Conservation (phyloP, 768 basidiomycete genomes). For the Fomitopsis serialis region DNA sequence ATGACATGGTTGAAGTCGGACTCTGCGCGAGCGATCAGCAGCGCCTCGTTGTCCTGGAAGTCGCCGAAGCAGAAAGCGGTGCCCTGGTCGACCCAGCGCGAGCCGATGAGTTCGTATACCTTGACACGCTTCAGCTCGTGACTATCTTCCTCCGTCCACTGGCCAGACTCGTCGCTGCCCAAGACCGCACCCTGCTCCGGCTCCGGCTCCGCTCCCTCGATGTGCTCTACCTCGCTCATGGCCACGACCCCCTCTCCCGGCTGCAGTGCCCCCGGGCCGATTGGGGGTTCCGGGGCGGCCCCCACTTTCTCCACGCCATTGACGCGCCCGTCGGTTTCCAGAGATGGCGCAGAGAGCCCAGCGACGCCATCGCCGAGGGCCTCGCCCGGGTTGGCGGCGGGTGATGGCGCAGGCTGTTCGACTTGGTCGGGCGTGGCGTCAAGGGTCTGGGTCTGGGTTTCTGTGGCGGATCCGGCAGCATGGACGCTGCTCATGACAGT, state of each 20-base stretch:
- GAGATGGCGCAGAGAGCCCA: constrained; percentile 2
- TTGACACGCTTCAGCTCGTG: constrained; percentile 87
- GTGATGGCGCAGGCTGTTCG: constrained; percentile 4
- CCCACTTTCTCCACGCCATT: constrained; percentile 4
- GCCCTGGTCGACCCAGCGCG: constrained; percentile 93
- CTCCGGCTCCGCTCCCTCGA: neutral
- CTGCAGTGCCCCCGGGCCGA: neutral
- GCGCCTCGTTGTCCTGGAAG: constrained; percentile 73
- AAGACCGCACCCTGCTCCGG: constrained; percentile 19
- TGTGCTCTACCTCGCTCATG: neutral
- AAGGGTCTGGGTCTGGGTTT: constrained; percentile 26
- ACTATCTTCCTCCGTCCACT: constrained; percentile 55
- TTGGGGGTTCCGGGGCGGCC: constrained; percentile 1
- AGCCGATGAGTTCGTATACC: constrained; percentile 92
- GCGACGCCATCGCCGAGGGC: constrained; percentile 6
- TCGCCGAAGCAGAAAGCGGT: constrained; percentile 96
- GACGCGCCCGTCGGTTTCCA: constrained; percentile 15
- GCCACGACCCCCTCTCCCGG: constrained; percentile 4
- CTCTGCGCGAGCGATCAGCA: constrained; percentile 82
- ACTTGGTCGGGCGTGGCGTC: constrained; percentile 11
- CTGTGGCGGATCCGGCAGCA: constrained; percentile 27
- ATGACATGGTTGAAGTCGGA: constrained; percentile 66
- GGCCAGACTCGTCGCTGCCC: constrained; percentile 52
- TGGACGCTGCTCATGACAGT: constrained; percentile 40
- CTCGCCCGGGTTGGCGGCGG: constrained; percentile 6